Conservation (phyloP, 164 flowering plant genomes). For the Vitis riparia region DNA sequence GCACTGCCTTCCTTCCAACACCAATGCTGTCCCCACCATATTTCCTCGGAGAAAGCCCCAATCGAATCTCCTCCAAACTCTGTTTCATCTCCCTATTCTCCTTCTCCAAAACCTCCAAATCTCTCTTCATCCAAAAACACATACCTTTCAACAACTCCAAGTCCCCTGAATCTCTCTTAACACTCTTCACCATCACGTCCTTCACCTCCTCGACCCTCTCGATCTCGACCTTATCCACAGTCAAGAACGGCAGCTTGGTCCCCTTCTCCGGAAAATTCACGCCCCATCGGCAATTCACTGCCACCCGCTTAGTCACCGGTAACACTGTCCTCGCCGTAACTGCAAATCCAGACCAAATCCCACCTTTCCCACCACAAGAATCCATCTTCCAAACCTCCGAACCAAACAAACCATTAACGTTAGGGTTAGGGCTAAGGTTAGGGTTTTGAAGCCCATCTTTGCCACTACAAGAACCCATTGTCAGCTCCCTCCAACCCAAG, state of each 20-base stretch:
- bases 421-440: not conserved
- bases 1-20: slow-evolving; percentile 18
- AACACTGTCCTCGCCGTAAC: slow-evolving; percentile 54
- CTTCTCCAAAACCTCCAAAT: slow-evolving; percentile 58
- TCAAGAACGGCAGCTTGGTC: slow-evolving; percentile 55
- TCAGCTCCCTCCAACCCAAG: slow-evolving; percentile 30
- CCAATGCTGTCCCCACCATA: slow-evolving; percentile 13
- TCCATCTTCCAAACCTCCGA: slow-evolving; percentile 22
- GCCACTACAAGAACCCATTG: slow-evolving; percentile 25
- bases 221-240: slow-evolving; percentile 66
- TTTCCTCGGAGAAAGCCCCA: slow-evolving; percentile 13
- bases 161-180: slow-evolving; percentile 26
- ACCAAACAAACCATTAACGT: slow-evolving; percentile 30
- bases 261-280: slow-evolving; percentile 47
- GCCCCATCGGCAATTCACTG: slow-evolving; percentile 58
- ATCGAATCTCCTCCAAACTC: slow-evolving; percentile 43
- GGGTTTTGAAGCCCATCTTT: slow-evolving; percentile 13
- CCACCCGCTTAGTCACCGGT: slow-evolving; percentile 46
- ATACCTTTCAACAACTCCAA: slow-evolving; percentile 55
- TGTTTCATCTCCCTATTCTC: slow-evolving; percentile 63
- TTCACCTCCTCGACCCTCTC: slow-evolving; percentile 55
- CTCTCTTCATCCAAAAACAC: slow-evolving; percentile 72
- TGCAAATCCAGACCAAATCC: slow-evolving; percentile 47
- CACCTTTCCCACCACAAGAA: slow-evolving; percentile 21
- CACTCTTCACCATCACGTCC: slow-evolving; percentile 17